phyloP scores from a whole-genome alignment of 2,329 filamentous ascomycete genomes.

The Penicillium sp. region DNA sequence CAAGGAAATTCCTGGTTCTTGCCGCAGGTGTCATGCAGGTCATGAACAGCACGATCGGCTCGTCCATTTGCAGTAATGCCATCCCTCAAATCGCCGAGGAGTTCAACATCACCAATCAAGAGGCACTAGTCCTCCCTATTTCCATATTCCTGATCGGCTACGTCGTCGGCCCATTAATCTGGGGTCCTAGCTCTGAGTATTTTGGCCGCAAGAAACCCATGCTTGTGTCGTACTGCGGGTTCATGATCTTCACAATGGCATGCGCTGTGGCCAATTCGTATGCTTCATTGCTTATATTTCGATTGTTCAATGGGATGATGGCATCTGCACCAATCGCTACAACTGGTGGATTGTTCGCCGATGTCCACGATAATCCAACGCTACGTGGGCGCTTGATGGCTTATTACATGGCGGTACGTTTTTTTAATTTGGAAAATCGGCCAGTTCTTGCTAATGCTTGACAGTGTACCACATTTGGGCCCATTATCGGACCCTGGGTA shows the following conservation, averaged over 20 bases:
- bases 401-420: slow-evolving; percentile 43
- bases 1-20: slow-evolving; percentile 35
- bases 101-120: slow-evolving; percentile 33
- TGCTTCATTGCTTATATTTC: slow-evolving; percentile 42
- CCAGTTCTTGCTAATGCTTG: slow-evolving; percentile 1
- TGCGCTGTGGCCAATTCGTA: slow-evolving; percentile 46
- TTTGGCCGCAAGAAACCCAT: slow-evolving; percentile 45
- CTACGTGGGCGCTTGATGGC: slow-evolving; percentile 42
- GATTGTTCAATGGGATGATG: slow-evolving; percentile 46
- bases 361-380: slow-evolving; percentile 48
- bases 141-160: slow-evolving; percentile 44
- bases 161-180: slow-evolving; percentile 44
- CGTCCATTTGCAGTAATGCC: slow-evolving; percentile 41
- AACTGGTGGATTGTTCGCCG: slow-evolving; percentile 47
- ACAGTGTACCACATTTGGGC: slow-evolving; percentile 41
- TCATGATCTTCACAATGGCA: slow-evolving; percentile 43
- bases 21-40: slow-evolving; percentile 37
- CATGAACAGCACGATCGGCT: slow-evolving; percentile 43
- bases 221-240: slow-evolving; percentile 50
- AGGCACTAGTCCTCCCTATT: slow-evolving; percentile 39
- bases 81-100: slow-evolving; percentile 37
- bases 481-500: slow-evolving; percentile 44
- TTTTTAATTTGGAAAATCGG: neutral
- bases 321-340: slow-evolving; percentile 47
- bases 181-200: slow-evolving; percentile 45